phyloP scores from a whole-genome alignment of 1,284 basidiomycete species.

The Trichosporon coremiiforme region DNA sequence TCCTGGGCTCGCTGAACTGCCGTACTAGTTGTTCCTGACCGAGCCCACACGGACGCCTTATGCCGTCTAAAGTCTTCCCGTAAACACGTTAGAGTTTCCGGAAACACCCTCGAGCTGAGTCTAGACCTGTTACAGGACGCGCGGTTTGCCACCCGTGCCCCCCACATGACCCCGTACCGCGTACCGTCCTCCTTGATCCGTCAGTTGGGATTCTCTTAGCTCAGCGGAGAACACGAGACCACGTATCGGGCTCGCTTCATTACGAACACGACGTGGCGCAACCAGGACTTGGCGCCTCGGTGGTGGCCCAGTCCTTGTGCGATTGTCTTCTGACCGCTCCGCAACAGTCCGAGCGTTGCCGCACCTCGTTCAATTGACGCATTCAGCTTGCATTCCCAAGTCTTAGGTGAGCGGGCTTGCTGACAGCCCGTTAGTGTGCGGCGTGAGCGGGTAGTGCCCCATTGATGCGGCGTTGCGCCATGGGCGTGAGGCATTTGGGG shows the following conservation, averaged over 20 bases:
- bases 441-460: conserved; percentile 6
- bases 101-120: background rate
- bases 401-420: background rate
- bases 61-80: conserved; percentile 3
- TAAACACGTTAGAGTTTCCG: conserved; percentile 6
- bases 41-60: conserved; percentile 4
- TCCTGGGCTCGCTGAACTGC: background rate
- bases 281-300: background rate
- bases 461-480: conserved; percentile 1
- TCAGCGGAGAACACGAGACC: background rate
- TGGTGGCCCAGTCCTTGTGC: background rate
- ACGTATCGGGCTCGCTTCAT: background rate
- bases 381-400: background rate
- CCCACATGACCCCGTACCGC: background rate
- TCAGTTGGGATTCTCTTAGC: background rate
- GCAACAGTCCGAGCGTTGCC: background rate
- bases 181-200: background rate
- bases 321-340: background rate
- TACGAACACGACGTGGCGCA: background rate
- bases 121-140: background rate
- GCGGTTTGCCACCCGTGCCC: conserved; percentile 9
- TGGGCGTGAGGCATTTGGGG: conserved; percentile 12
- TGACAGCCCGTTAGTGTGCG: background rate
- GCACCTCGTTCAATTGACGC: background rate
- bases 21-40: conserved; percentile 7